Evolutionary conservation across 177 flowering plant species (phyloP).

Genomic region (Tripterygium wilfordii): DNA sequence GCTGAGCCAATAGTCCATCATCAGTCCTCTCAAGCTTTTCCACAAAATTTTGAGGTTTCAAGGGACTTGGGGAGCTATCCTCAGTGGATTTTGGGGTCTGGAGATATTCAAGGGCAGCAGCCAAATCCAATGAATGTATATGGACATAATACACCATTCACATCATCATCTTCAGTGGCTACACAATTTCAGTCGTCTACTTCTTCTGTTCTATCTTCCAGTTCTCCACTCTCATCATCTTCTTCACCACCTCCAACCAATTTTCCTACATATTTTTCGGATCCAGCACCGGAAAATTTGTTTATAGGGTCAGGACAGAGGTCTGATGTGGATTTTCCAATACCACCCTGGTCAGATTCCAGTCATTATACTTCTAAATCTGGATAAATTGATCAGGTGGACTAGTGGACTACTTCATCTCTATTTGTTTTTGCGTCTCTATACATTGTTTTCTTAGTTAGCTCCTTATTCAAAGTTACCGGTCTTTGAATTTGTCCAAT

Average conservation of each 20-base stretch:
- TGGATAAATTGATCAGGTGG: conserved; percentile 7
- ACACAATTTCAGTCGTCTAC: conserved; percentile 6
- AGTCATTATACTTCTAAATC: conserved; percentile 7
- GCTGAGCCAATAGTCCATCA: conserved; percentile 17
- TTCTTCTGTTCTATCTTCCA: not conserved
- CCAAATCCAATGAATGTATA: conserved; percentile 16
- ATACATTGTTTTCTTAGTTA: too few relatives aligned
- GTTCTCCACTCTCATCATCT: conserved; percentile 8
- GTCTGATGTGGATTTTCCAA: not conserved
- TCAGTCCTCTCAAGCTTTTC: conserved; percentile 8
- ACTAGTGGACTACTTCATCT: too few relatives aligned
- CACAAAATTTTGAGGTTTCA: conserved; percentile 5
- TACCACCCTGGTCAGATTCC: conserved; percentile 8
- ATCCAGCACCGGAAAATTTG: not conserved
- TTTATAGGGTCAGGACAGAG: not conserved
- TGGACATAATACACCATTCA: conserved; percentile 21
- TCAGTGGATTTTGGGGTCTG: conserved; percentile 18
- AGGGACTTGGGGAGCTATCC: conserved; percentile 23
- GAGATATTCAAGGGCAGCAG: conserved; percentile 17
- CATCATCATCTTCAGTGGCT: conserved; percentile 12
- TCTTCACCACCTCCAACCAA: conserved; percentile 8
- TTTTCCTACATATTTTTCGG: conserved; percentile 7
- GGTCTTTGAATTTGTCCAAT: too few relatives aligned
- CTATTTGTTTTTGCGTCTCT: not conserved
- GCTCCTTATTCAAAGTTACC: too few relatives aligned